Conservation (phyloP, 1,139 yeast genomes). For the Suhomyces chickasaworum region DNA sequence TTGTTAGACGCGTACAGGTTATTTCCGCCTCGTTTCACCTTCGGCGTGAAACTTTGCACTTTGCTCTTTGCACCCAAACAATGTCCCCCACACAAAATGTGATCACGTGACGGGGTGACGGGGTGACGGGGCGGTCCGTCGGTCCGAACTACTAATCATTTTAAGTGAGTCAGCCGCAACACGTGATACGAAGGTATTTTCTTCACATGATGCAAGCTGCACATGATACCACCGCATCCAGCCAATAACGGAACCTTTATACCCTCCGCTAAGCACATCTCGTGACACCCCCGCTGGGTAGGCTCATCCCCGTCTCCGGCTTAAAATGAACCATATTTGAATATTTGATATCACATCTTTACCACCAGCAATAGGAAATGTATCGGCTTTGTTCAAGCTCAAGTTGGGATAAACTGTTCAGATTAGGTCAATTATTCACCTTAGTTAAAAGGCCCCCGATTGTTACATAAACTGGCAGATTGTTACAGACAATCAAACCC, state of each 20-base stretch:
- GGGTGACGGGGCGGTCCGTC: background rate
- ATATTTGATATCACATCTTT: background rate
- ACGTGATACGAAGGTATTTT: background rate
- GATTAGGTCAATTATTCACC: background rate
- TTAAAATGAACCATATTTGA: background rate
- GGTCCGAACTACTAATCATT: background rate
- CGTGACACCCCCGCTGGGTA: background rate
- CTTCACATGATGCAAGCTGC: background rate
- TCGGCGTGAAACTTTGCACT: conserved; percentile 1
- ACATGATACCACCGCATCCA: background rate
- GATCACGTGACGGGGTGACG: background rate
- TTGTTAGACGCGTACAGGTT: background rate
- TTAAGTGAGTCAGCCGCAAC: background rate
- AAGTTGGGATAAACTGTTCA: background rate
- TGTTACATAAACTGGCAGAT: background rate
- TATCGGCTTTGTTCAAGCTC: background rate
- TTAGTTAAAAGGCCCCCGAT: background rate
- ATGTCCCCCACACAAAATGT: conserved; percentile 2
- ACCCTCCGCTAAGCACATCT: background rate
- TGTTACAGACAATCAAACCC: conserved; percentile 5
- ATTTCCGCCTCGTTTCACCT: conserved; percentile 2
- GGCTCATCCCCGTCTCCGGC: background rate
- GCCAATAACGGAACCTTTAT: background rate
- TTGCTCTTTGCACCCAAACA: conserved; percentile 7
- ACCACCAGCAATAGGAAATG: background rate